Evolutionary conservation across 2,329 filamentous ascomycete species (phyloP).

Genomic region (Lecanosticta acicola): DNA sequence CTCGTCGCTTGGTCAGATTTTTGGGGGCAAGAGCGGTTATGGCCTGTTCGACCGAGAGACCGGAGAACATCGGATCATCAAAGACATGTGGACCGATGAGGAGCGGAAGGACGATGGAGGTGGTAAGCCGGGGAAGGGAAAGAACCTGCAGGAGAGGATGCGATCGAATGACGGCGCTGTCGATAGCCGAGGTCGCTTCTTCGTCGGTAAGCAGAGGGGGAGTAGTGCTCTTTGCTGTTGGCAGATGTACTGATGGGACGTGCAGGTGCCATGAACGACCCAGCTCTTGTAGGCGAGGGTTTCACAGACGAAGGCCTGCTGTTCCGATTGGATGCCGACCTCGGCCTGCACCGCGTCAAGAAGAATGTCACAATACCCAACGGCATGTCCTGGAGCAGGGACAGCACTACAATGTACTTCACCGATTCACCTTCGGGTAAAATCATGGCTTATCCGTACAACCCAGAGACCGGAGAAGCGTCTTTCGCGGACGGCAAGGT

Average conservation of each 20-base stretch:
- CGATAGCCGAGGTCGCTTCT: slow-evolving; percentile 41
- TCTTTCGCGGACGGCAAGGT: slow-evolving; percentile 61
- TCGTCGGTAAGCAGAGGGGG: not conserved
- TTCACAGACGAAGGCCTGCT: slow-evolving; percentile 55
- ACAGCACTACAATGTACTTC: slow-evolving; percentile 71
- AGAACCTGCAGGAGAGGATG: slow-evolving; percentile 40
- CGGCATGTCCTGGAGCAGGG: slow-evolving; percentile 69
- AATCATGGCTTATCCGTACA: slow-evolving; percentile 72
- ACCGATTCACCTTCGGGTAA: slow-evolving; percentile 68
- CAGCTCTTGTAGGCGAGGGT: slow-evolving; percentile 35
- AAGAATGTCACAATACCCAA: slow-evolving; percentile 35
- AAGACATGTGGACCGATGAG: slow-evolving; percentile 50
- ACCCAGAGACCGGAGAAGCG: slow-evolving; percentile 56
- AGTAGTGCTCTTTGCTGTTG: not conserved
- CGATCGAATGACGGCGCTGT: slow-evolving; percentile 76
- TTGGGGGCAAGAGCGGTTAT: slow-evolving; percentile 75
- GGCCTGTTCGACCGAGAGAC: slow-evolving; percentile 66
- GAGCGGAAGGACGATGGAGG: slow-evolving; percentile 39
- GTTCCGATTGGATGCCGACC: slow-evolving; percentile 62
- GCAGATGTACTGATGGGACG: not conserved
- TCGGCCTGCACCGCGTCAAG: slow-evolving; percentile 55
- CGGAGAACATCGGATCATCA: slow-evolving; percentile 52
- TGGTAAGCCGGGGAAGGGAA: slow-evolving; percentile 35
- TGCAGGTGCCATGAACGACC: slow-evolving; percentile 74
- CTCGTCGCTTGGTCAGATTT: slow-evolving; percentile 43